Evolutionary conservation across 345 rosid species (phyloP).

Genomic region (Hibiscus syriacus): DNA sequence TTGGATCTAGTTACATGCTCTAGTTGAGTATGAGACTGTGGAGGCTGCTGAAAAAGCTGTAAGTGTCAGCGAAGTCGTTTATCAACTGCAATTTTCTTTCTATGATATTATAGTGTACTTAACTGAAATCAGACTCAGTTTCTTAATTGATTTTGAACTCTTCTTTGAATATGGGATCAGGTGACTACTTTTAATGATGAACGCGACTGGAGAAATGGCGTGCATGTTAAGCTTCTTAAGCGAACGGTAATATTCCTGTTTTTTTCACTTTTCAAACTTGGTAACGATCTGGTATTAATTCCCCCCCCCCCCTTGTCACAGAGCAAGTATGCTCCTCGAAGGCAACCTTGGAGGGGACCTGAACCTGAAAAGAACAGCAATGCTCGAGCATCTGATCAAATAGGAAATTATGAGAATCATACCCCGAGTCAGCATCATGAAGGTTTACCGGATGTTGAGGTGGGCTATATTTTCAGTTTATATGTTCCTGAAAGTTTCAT

Average conservation of each 20-base stretch:
- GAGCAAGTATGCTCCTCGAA: conserved; percentile 59
- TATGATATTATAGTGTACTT: no score
- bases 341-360: conserved; percentile 47
- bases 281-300: not conserved
- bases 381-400: conserved; percentile 35
- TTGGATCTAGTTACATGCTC: conserved; percentile 59
- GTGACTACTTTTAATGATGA: conserved; percentile 66
- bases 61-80: conserved; percentile 20
- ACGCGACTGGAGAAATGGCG: conserved; percentile 90
- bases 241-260: conserved; percentile 35
- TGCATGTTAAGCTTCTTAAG: conserved; percentile 75
- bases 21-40: conserved; percentile 74
- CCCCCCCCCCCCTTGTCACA: conserved; percentile 14
- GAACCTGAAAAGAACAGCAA: conserved; percentile 43
- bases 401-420: conserved; percentile 43
- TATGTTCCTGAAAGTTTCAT: not conserved
- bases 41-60: conserved; percentile 95
- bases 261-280: not conserved
- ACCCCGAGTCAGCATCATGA: conserved; percentile 35
- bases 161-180: conserved; percentile 37
- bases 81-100: no score
- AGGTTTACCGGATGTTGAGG: conserved; percentile 58
- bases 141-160: not conserved
- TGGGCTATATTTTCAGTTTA: conserved; percentile 8
- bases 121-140: not conserved